A percentile compares a stretch with the other conserved stretches of the same genome.
Conservation (phyloP, 2,329 filamentous ascomycete species). For the Myriangium duriaei region DNA sequence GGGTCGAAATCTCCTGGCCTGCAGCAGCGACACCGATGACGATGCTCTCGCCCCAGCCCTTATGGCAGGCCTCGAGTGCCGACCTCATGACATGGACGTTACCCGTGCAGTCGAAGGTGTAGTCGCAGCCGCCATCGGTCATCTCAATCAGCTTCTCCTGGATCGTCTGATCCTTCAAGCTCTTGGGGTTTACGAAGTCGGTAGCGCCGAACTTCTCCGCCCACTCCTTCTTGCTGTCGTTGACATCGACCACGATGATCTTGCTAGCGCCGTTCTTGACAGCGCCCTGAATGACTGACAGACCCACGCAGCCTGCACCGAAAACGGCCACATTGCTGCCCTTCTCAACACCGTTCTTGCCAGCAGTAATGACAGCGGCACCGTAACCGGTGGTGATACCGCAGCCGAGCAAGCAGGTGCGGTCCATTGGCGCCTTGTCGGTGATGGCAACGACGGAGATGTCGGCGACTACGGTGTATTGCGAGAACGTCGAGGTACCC, state of each 20-base stretch:
- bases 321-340: constrained; percentile 86
- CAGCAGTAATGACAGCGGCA: constrained; percentile 84
- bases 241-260: constrained; percentile 72
- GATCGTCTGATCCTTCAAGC: constrained; percentile 53
- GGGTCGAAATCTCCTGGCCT: constrained; percentile 86
- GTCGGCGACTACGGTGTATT: constrained; percentile 97
- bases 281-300: constrained; percentile 89
- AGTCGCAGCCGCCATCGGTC: constrained; percentile 96
- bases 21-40: constrained; percentile 95
- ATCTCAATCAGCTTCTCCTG: constrained; percentile 91
- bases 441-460: constrained; percentile 95
- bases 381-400: constrained; percentile 98
- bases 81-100: constrained; percentile 94
- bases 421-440: constrained; percentile 83
- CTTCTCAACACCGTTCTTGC: constrained; percentile 55
- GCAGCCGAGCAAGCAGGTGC: constrained; percentile 89
- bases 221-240: constrained; percentile 86
- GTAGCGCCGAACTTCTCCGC: constrained; percentile 88
- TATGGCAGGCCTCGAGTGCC: constrained; percentile 94
- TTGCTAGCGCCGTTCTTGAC: constrained; percentile 68
- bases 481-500: constrained; percentile 96
- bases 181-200: constrained; percentile 88
- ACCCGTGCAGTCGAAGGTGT: constrained; percentile 98
- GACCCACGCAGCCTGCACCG: constrained; percentile 87
- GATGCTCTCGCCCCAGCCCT: constrained; percentile 97